These are phyloP conservation scores for Ceratocystis papillata DNA, from an alignment of 2,329 filamentous ascomycete genomes.

Conservation along the genomic window DNA sequence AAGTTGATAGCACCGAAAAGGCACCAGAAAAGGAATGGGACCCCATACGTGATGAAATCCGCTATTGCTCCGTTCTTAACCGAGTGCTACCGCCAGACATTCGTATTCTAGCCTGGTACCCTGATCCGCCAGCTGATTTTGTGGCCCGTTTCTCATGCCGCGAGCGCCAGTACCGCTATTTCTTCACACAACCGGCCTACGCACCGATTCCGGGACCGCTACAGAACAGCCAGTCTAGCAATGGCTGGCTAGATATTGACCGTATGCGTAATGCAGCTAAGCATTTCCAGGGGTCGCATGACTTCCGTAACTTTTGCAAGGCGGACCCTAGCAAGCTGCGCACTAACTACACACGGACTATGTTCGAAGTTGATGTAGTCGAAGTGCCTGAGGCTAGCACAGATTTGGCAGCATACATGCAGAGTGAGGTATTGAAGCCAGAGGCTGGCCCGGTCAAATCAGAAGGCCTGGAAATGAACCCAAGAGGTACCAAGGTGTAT, in stretches of 20 bases:
- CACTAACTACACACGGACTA: constrained; percentile 65
- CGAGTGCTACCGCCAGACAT: constrained; percentile 81
- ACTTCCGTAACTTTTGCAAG: constrained; percentile 97
- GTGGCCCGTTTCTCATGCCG: constrained; percentile 87
- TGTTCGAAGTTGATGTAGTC: constrained; percentile 71
- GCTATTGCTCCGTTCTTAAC: constrained; percentile 76
- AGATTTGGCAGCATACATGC: constrained; percentile 46
- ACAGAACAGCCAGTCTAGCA: constrained; percentile 26
- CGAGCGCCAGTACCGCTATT: constrained; percentile 88
- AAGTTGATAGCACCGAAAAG: constrained; percentile 19
- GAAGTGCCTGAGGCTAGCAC: constrained; percentile 48
- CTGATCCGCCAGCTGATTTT: constrained; percentile 65
- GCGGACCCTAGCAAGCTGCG: constrained; percentile 84
- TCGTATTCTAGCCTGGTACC: constrained; percentile 85
- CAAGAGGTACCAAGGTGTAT: constrained; percentile 55
- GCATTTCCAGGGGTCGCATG: constrained; percentile 70
- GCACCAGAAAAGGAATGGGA: constrained; percentile 41
- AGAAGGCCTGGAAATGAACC: constrained; percentile 15
- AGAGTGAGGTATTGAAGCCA: constrained; percentile 32
- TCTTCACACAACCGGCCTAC: constrained; percentile 91
- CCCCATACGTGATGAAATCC: constrained; percentile 67
- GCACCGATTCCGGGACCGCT: constrained; percentile 40
- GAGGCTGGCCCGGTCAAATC: constrained; percentile 24
- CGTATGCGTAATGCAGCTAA: constrained; percentile 76
- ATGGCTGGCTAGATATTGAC: constrained; percentile 74